phyloP scores from a whole-genome alignment of 2,329 filamentous ascomycete genomes.

The Ophiostoma novo-ulmi region DNA sequence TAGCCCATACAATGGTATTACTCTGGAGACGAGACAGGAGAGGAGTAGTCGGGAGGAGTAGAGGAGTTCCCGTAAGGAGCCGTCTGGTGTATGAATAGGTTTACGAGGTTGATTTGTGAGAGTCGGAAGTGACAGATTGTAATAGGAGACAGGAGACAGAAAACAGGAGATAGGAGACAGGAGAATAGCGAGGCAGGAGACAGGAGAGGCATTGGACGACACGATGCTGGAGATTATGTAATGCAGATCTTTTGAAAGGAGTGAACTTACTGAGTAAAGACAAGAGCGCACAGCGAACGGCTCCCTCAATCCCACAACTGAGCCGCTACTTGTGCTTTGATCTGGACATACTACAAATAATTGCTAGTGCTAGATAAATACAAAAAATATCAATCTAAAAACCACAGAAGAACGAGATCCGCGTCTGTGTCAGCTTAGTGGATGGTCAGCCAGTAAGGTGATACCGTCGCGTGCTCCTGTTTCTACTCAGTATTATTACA shows the following conservation, averaged over 20 bases:
- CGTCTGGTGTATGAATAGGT: too few species aligned
- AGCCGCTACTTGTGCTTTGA: too few species aligned
- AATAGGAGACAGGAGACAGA: background rate
- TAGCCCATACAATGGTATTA: slow-evolving; percentile 1
- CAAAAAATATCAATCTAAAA: background rate
- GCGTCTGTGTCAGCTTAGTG: background rate
- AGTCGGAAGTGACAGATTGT: background rate
- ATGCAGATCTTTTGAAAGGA: too few species aligned
- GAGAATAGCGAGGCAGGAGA: background rate
- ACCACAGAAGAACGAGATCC: background rate
- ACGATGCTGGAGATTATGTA: too few species aligned
- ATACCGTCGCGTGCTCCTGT: slow-evolving; percentile 9
- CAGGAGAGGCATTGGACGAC: too few species aligned
- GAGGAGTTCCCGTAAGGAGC: too few species aligned
- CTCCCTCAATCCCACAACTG: too few species aligned
- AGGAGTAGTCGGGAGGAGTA: background rate
- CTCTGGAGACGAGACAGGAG: slow-evolving; percentile 12
- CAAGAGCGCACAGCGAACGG: background rate
- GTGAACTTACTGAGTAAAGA: too few species aligned
- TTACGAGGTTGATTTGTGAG: too few species aligned
- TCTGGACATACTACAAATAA: too few species aligned
- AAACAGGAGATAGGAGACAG: background rate
- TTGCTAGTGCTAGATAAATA: background rate
- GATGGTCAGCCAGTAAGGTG: background rate
- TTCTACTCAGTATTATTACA: background rate